phyloP scores from a whole-genome alignment of 495 filamentous ascomycete genomes.

The Penicillium pulvis region DNA sequence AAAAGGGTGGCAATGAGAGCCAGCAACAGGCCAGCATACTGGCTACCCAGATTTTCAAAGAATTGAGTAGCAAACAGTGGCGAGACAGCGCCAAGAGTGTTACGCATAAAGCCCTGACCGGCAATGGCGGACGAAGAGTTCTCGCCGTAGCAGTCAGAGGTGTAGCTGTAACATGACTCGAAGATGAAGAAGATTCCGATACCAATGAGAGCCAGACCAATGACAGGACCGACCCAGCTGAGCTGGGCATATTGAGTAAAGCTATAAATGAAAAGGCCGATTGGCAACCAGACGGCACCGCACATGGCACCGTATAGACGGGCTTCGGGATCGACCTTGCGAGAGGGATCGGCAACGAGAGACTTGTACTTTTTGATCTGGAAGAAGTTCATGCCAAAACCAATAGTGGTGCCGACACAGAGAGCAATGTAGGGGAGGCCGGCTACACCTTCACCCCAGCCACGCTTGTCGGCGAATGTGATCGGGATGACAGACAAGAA shows the following conservation, averaged over 20 bases:
- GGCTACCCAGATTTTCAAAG: conserved; percentile 48
- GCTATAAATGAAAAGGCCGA: conserved; percentile 78
- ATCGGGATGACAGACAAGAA: conserved; percentile 76
- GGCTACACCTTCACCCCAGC: conserved; percentile 63
- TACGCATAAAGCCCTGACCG: conserved; percentile 52
- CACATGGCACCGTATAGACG: conserved; percentile 63
- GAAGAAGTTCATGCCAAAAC: conserved; percentile 59
- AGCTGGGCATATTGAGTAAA: conserved; percentile 69
- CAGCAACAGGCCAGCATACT: conserved; percentile 48
- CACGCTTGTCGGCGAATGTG: conserved; percentile 69
- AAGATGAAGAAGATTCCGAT: conserved; percentile 55
- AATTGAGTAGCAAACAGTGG: conserved; percentile 52
- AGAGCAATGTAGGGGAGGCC: conserved; percentile 76
- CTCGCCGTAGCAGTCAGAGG: conserved; percentile 47
- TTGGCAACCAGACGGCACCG: conserved; percentile 69
- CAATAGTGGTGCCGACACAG: conserved; percentile 64
- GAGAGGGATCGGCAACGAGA: conserved; percentile 61
- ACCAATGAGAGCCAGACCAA: conserved; percentile 49
- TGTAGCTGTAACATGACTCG: conserved; percentile 48
- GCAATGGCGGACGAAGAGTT: conserved; percentile 49
- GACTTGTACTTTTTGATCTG: conserved; percentile 60
- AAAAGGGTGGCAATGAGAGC: conserved; percentile 41
- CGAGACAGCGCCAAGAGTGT: conserved; percentile 50
- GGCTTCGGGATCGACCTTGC: conserved; percentile 50
- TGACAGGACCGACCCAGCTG: conserved; percentile 63